Evolutionary conservation across 345 rosid species (phyloP).

Genomic region (Dovyalis caffra): DNA sequence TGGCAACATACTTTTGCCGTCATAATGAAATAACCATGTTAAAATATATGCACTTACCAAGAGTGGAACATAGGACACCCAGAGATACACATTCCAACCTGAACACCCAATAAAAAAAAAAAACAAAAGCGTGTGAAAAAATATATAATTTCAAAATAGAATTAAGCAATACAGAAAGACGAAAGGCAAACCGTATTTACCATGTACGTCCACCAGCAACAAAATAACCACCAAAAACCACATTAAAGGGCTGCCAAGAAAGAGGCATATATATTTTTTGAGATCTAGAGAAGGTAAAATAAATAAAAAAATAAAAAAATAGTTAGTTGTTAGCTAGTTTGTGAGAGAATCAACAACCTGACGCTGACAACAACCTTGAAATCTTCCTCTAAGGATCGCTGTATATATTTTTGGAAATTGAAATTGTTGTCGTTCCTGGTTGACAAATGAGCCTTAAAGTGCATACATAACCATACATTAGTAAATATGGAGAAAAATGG

Average conservation of each 20-base stretch:
- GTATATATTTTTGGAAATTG: conserved; percentile 40
- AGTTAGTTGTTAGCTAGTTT: background rate
- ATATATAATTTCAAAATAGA: too few species aligned
- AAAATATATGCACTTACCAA: background rate
- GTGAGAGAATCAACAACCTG: conserved; percentile 5
- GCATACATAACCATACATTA: background rate
- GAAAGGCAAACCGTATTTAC: background rate
- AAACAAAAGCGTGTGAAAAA: background rate
- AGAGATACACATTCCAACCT: background rate
- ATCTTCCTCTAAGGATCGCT: conserved; percentile 44
- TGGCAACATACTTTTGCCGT: background rate
- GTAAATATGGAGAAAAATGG: background rate
- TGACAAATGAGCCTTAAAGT: conserved; percentile 26
- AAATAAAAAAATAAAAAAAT: background rate
- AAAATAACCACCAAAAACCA: background rate
- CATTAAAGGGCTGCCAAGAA: background rate
- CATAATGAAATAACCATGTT: background rate
- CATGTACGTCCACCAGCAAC: background rate
- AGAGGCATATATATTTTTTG: background rate
- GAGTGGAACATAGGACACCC: background rate
- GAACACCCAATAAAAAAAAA: background rate
- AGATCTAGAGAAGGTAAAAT: background rate
- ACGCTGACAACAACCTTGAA: conserved; percentile 24
- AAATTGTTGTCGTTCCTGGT: conserved; percentile 28
- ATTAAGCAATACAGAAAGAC: background rate